Percentiles rank a stretch among this genome's conserved stretches.
phyloP scores from a whole-genome alignment of 345 rosid species.

The Cardamine chenopodiifolia region DNA sequence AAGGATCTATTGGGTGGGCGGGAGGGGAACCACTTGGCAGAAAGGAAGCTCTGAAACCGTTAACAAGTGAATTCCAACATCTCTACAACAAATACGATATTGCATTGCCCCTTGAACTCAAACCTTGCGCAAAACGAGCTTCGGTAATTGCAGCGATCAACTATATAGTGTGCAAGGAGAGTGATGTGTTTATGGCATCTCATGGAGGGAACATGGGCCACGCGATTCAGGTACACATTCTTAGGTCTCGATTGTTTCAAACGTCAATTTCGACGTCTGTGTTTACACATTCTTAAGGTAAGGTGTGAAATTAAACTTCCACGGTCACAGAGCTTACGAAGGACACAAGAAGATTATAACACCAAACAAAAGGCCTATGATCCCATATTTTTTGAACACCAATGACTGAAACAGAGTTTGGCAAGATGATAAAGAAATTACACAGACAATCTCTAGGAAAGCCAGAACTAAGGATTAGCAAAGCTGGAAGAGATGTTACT shows the following conservation, averaged over 20 bases:
- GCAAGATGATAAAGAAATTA: constrained; percentile 62
- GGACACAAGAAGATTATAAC: constrained; percentile 91
- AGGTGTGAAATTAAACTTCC: constrained; percentile 35
- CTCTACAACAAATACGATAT: constrained; percentile 84
- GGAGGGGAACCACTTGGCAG: constrained; percentile 95
- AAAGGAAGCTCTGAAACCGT: constrained; percentile 68
- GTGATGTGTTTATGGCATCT: constrained; percentile 97
- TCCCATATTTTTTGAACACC: constrained; percentile 76
- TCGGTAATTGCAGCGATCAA: constrained; percentile 91
- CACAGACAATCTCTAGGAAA: constrained; percentile 83
- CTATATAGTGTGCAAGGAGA: constrained; percentile 71
- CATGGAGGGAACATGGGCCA: constrained; percentile 99
- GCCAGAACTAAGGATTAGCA: constrained; percentile 73
- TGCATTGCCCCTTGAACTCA: constrained; percentile 77
- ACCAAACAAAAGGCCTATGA: constrained; percentile 94
- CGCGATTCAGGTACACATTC: constrained; percentile 67
- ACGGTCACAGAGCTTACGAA: constrained; percentile 84
- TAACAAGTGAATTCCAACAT: constrained; percentile 66
- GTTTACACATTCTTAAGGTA: not conserved
- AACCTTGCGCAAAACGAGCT: constrained; percentile 75
- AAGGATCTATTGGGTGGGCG: constrained; percentile 95
- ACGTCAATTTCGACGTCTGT: not conserved
- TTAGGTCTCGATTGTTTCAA: not conserved
- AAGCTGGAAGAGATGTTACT: constrained; percentile 80
- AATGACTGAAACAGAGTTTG: constrained; percentile 71